phyloP scores from a whole-genome alignment of 441 rosid genomes.

The Gossypium trilobum region DNA sequence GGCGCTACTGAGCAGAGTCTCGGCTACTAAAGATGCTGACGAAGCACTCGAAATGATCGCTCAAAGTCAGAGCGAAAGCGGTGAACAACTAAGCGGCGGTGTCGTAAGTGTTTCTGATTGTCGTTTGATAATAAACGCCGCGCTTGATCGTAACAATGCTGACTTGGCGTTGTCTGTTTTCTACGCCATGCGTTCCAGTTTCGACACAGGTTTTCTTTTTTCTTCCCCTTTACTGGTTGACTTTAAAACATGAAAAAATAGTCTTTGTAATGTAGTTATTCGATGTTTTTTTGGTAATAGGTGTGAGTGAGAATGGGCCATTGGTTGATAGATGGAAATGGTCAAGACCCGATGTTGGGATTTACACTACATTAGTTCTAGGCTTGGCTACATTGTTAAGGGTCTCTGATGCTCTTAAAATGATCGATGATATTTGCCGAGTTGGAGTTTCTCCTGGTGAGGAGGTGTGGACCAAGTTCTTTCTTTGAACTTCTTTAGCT shows the following conservation, averaged over 20 bases:
- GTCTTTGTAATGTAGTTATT: not conserved
- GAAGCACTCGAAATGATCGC: slow-evolving; percentile 52
- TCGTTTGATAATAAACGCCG: slow-evolving; percentile 44
- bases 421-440: slow-evolving; percentile 62
- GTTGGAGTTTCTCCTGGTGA: slow-evolving; percentile 77
- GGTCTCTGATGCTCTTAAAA: slow-evolving; percentile 70
- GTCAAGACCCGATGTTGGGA: slow-evolving; percentile 73
- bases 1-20: slow-evolving; percentile 35
- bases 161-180: slow-evolving; percentile 73
- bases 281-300: slow-evolving; percentile 22
- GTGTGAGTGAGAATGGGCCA: slow-evolving; percentile 39
- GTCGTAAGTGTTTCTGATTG: slow-evolving; percentile 41
- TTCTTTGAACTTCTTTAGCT: not conserved
- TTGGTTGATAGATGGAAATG: slow-evolving; percentile 65
- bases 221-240: not conserved
- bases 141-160: slow-evolving; percentile 53
- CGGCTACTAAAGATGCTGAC: slow-evolving; percentile 48
- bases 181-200: slow-evolving; percentile 78
- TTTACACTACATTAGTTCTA: slow-evolving; percentile 50
- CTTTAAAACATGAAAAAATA: not conserved
- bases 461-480: slow-evolving; percentile 36
- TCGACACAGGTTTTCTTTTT: slow-evolving; percentile 44
- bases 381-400: slow-evolving; percentile 68
- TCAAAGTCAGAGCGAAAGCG: slow-evolving; percentile 15
- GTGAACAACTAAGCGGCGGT: slow-evolving; percentile 27